phyloP scores from a whole-genome alignment of 371 early-diverging fungal genomes.

The Mortierella polycephala region DNA sequence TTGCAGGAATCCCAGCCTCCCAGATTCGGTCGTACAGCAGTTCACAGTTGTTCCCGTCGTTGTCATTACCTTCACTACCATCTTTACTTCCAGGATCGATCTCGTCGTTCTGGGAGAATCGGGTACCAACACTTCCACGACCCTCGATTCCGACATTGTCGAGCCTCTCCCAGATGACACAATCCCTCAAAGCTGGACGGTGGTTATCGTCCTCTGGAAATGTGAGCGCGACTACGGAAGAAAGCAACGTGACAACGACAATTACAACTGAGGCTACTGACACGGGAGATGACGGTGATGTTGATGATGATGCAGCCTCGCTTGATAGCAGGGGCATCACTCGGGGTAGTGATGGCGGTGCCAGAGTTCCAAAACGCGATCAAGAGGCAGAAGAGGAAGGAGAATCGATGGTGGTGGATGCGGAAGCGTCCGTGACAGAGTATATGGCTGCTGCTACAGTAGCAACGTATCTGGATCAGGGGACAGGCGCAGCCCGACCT shows the following conservation, averaged over 20 bases:
- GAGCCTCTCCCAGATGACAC: conserved; percentile 37
- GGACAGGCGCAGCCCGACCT: background rate
- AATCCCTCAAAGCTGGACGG: conserved; percentile 40
- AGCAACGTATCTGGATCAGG: conserved; percentile 16
- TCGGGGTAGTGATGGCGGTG: background rate
- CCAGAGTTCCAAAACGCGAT: background rate
- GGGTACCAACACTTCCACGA: conserved; percentile 32
- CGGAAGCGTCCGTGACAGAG: conserved; percentile 35
- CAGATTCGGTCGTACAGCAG: conserved; percentile 25
- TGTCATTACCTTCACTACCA: conserved; percentile 40
- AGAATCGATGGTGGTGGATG: conserved; percentile 14
- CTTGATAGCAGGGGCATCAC: background rate
- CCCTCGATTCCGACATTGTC: conserved; percentile 39
- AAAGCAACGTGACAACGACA: background rate
- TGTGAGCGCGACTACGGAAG: background rate
- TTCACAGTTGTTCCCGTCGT: conserved; percentile 27
- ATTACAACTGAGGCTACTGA: background rate
- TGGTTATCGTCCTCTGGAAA: conserved; percentile 28
- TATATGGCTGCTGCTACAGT: conserved; percentile 37
- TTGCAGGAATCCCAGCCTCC: conserved; percentile 65
- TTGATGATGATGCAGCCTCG: background rate
- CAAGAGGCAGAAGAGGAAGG: conserved; percentile 3
- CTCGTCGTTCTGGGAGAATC: conserved; percentile 47
- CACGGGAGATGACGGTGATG: background rate
- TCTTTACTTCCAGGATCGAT: conserved; percentile 39